Conservation (phyloP, 192 early-diverging fungal species). For the Podila horticola region DNA sequence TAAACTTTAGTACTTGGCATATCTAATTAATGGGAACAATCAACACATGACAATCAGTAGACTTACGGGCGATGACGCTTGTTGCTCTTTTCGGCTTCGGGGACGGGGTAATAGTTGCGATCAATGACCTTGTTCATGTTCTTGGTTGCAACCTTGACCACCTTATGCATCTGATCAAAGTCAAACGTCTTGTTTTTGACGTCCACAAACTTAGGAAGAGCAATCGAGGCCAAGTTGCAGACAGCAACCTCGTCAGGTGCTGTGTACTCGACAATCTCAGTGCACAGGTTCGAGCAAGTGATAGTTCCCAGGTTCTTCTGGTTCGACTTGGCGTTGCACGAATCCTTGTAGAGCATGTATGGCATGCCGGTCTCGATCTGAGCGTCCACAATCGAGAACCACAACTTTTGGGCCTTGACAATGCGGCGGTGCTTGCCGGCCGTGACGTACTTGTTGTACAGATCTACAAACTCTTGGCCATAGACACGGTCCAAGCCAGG, state of each 20-base stretch:
- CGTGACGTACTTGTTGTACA: constrained; percentile 90
- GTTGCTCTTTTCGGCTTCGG: constrained; percentile 87
- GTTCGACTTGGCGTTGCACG: constrained; percentile 97
- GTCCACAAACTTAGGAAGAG: constrained; percentile 90
- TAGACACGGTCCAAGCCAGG: constrained; percentile 86
- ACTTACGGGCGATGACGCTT: constrained; percentile 87
- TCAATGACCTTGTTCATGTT: constrained; percentile 99
- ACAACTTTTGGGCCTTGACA: constrained; percentile 94
- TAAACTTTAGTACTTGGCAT: too few relatives aligned
- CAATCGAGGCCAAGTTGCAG: constrained; percentile 95
- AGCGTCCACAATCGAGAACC: constrained; percentile 95
- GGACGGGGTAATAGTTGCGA: constrained; percentile 95
- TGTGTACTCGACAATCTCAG: constrained; percentile 97
- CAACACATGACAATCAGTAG: not conserved
- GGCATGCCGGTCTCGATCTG: constrained; percentile 98
- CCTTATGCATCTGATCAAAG: constrained; percentile 83
- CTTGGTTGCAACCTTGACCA: constrained; percentile 86
- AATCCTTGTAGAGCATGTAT: constrained; percentile 99
- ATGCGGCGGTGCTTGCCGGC: constrained; percentile 80
- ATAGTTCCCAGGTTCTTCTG: constrained; percentile 98
- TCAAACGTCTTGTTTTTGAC: constrained; percentile 70
- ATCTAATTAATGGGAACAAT: too few relatives aligned
- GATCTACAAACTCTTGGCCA: constrained; percentile 87
- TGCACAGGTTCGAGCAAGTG: constrained; percentile 97
- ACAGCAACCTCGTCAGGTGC: constrained; percentile 95